Evolutionary conservation across 2,329 filamentous ascomycete species (phyloP).

Genomic region (Colletotrichum godetiae): DNA sequence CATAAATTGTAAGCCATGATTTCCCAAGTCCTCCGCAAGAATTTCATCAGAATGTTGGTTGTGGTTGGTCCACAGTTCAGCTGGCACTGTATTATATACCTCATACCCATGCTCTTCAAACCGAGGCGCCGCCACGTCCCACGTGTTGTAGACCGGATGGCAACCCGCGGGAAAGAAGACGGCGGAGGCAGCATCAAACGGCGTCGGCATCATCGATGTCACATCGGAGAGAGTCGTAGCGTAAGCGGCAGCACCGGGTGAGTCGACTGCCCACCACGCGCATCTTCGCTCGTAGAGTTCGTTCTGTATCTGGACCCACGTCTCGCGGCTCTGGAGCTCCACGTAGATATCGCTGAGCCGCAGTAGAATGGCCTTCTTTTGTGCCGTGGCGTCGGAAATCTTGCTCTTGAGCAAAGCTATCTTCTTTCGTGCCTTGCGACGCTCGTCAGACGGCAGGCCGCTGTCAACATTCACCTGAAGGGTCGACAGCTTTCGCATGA

Average conservation of each 20-base stretch:
- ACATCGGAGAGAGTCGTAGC: conserved; percentile 3
- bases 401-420: conserved; percentile 53
- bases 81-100: neutral
- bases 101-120: neutral
- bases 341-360: conserved; percentile 61
- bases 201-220: conserved; percentile 37
- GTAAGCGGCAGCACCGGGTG: conserved; percentile 5
- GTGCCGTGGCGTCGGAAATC: conserved; percentile 56
- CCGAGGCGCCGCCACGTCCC: neutral
- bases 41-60: neutral
- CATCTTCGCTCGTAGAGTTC: conserved; percentile 30
- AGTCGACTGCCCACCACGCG: conserved; percentile 13
- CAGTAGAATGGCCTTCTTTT: conserved; percentile 57
- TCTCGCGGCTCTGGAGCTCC: conserved; percentile 59
- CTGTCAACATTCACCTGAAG: conserved; percentile 47
- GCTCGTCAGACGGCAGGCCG: conserved; percentile 35
- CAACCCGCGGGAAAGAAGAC: conserved; percentile 45
- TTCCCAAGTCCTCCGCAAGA: conserved; percentile 3
- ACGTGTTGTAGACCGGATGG: conserved; percentile 13
- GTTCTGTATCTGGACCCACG: conserved; percentile 48
- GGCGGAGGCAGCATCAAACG: conserved; percentile 42
- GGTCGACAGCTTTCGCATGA: conserved; percentile 52
- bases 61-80: neutral
- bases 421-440: conserved; percentile 52
- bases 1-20: conserved; percentile 22